phyloP scores from a whole-genome alignment of 2,329 filamentous ascomycete genomes.

The Ophiostoma ulmi region DNA sequence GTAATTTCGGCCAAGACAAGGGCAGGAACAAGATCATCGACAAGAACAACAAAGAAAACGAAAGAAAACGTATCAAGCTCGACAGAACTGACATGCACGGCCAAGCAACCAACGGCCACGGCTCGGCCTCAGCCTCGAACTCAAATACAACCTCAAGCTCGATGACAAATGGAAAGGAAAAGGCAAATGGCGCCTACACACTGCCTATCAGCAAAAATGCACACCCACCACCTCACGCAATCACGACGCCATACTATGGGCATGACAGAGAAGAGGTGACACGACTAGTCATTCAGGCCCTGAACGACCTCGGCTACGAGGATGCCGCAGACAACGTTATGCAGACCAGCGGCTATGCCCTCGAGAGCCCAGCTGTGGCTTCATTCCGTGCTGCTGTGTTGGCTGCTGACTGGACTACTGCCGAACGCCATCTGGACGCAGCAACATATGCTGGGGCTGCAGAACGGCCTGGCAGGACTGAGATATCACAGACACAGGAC shows the following conservation, averaged over 20 bases:
- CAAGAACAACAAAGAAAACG: constrained; percentile 8
- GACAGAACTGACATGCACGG: not conserved
- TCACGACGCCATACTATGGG: constrained; percentile 61
- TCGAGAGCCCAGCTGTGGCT: constrained; percentile 83
- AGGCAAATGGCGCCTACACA: not conserved
- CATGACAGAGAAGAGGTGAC: constrained; percentile 92
- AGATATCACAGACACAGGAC: not conserved
- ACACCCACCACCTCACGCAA: not conserved
- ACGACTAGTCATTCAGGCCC: constrained; percentile 81
- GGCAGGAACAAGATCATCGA: not conserved
- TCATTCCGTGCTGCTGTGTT: constrained; percentile 77
- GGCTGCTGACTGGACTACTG: constrained; percentile 73
- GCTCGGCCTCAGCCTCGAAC: not conserved
- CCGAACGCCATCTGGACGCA: constrained; percentile 59
- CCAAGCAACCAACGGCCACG: not conserved
- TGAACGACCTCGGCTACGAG: constrained; percentile 83
- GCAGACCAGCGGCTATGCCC: constrained; percentile 76
- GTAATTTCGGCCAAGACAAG: not conserved
- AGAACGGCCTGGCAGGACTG: not conserved
- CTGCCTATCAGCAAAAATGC: not conserved
- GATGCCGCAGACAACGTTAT: constrained; percentile 69
- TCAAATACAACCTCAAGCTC: not conserved
- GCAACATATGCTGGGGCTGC: not conserved
- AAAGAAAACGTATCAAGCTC: constrained; percentile 10
- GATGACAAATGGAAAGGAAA: constrained; percentile 32